Evolutionary conservation across 768 basidiomycete species (phyloP).

Genomic region (Podaxis mareebaensis): DNA sequence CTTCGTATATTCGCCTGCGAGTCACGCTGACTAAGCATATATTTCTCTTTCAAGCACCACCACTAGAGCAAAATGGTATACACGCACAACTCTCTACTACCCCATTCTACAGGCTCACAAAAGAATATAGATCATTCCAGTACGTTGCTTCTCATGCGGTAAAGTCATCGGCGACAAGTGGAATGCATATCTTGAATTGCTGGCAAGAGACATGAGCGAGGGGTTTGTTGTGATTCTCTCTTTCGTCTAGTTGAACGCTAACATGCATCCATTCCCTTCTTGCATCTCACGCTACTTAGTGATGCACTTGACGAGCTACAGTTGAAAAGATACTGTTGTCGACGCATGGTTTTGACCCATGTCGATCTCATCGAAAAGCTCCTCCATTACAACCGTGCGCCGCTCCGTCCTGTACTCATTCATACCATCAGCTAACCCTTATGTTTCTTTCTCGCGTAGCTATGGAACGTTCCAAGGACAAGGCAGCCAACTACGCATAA

Average conservation of each 20-base stretch:
- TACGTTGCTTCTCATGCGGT: conserved; percentile 94
- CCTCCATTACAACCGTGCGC: conserved; percentile 91
- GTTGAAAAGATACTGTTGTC: conserved; percentile 92
- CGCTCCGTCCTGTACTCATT: background rate
- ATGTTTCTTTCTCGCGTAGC: conserved; percentile 28
- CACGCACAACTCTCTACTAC: background rate
- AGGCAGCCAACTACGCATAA: conserved; percentile 21
- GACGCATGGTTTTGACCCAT: conserved; percentile 96
- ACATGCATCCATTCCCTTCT: background rate
- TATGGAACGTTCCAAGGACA: conserved; percentile 53
- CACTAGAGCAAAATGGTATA: background rate
- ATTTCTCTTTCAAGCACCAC: background rate
- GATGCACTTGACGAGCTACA: conserved; percentile 89
- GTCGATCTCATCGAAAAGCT: conserved; percentile 98
- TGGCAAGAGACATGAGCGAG: conserved; percentile 82
- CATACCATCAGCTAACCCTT: background rate
- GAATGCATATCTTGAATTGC: conserved; percentile 81
- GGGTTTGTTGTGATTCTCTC: conserved; percentile 56
- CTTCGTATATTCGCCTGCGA: too few relatives aligned
- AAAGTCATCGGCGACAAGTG: conserved; percentile 98
- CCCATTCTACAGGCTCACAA: background rate
- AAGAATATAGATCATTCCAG: conserved; percentile 80
- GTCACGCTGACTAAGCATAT: background rate
- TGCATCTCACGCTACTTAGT: conserved; percentile 36
- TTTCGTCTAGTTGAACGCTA: background rate